These are phyloP conservation scores for Boletus sp. DNA, from an alignment of 768 basidiomycete genomes.

Conservation along the genomic window DNA sequence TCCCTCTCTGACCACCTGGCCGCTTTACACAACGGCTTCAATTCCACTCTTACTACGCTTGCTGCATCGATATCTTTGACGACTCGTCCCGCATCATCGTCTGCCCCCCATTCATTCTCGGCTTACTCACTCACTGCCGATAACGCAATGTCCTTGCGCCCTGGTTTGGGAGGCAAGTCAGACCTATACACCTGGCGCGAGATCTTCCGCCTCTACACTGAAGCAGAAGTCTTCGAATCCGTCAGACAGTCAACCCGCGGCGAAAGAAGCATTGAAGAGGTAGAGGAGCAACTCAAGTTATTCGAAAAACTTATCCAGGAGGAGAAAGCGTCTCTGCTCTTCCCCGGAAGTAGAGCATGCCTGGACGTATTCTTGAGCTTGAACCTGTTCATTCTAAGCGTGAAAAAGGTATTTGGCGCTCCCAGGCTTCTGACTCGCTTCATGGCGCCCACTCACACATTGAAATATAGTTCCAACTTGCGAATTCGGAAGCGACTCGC, in stretches of 20 bases:
- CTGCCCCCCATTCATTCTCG: slow-evolving; percentile 30
- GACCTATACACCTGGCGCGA: slow-evolving; percentile 89
- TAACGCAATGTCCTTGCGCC: slow-evolving; percentile 36
- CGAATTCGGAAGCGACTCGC: slow-evolving; percentile 84
- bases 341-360: slow-evolving; percentile 53
- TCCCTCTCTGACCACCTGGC: slow-evolving; percentile 52
- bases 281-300: slow-evolving; percentile 58
- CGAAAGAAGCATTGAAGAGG: slow-evolving; percentile 65
- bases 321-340: slow-evolving; percentile 49
- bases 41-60: slow-evolving; percentile 44
- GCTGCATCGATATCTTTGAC: slow-evolving; percentile 35
- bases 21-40: slow-evolving; percentile 49
- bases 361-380: slow-evolving; percentile 70
- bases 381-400: slow-evolving; percentile 73
- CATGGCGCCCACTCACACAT: not conserved
- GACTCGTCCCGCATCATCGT: slow-evolving; percentile 32
- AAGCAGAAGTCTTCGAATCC: slow-evolving; percentile 82
- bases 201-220: slow-evolving; percentile 84
- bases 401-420: slow-evolving; percentile 61
- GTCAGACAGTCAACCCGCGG: slow-evolving; percentile 60
- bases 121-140: slow-evolving; percentile 27
- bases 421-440: not conserved
- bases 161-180: slow-evolving; percentile 32
- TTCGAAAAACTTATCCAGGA: slow-evolving; percentile 60
- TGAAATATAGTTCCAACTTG: slow-evolving; percentile 61